Percentiles rank a stretch among this genome's conserved stretches.
phyloP scores from a whole-genome alignment of 768 basidiomycete species.

The Suillus placidus region DNA sequence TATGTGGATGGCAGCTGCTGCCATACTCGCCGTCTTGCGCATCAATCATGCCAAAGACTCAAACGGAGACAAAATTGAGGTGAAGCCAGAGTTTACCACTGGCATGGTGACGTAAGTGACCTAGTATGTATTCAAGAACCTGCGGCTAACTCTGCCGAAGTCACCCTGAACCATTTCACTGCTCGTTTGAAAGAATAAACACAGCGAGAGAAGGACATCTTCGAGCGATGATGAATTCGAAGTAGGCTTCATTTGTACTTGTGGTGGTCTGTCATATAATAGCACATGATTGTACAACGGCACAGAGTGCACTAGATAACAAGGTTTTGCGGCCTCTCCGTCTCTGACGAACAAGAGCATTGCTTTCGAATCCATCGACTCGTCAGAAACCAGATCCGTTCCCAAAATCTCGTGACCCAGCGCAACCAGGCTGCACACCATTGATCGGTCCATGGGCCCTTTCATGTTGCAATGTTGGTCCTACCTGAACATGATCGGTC shows the following conservation, averaged over 20 bases:
- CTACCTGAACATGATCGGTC: too few relatives aligned
- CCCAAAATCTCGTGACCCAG: too few relatives aligned
- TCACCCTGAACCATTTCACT: background rate
- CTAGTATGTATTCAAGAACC: background rate
- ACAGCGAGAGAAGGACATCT: background rate
- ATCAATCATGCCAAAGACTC: background rate
- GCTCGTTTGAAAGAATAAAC: background rate
- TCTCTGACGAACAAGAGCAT: too few relatives aligned
- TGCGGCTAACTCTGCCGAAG: background rate
- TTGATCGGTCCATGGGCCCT: too few relatives aligned
- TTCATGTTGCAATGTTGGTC: too few relatives aligned
- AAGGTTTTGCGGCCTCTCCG: too few relatives aligned
- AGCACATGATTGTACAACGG: too few relatives aligned
- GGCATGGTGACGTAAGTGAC: background rate
- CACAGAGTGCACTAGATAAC: too few relatives aligned
- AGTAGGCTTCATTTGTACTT: background rate
- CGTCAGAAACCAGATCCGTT: too few relatives aligned
- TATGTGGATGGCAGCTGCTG: background rate
- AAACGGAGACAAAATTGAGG: background rate
- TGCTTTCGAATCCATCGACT: too few relatives aligned
- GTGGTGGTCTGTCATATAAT: too few relatives aligned
- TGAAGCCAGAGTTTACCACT: background rate
- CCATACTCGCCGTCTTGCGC: constrained; percentile 1
- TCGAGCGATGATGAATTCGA: background rate
- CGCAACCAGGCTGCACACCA: too few relatives aligned